Evolutionary conservation across 225 moss, liverwort and hornwort genomes (phyloP), one percentile per base, ranked within the genome.

Genomic region (Asterella californica): DNA sequence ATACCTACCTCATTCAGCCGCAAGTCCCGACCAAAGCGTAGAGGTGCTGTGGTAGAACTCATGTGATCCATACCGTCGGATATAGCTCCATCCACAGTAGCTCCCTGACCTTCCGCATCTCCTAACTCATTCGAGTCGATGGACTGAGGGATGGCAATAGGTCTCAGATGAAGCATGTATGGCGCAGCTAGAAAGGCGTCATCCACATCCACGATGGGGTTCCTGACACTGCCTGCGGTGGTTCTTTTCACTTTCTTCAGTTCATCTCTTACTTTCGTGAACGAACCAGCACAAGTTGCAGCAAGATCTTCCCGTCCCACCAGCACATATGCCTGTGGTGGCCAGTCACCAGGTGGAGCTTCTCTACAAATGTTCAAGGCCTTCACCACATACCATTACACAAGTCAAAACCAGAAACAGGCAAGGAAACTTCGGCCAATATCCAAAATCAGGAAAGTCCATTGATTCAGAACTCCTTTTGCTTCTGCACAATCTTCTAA

Each of bases 61-160:
- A 93, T 91, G 83, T 92, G 93, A 82, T 97, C 97, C 94, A 97
- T 97, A 61, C 97, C 97, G 84, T 97, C 97, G 82, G 89, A 86
- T 76, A 83, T 62, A 77, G 83, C 82, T 22, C 83, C 83, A 19
- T 90, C 90, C 7, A 74, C 87, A 73, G 77, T 88, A 78, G 86
- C 87, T 24, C 86, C 83, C 69, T 85, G 86, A 60, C 85, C 86
- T 79, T 92, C 91, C 79, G 88, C 79, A 84, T 91, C 92, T 81
- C 86, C 76, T 71, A 89, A 72, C 53, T 95, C 93, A 70, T 84
- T 88, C 36, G 82, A 71, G 83, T 95, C 95, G 79, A 83, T 83
- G 47, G 87, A 90, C 74, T 92, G 86, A 83, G 87, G 88, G 75
- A 88, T 84, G 52, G 95, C 87, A 67, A 95, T 91, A 18, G 93